Evolutionary conservation across 163 green algal species (phyloP), one percentile per base, ranked within the genome.

Genomic region (Picocystis sp.): DNA sequence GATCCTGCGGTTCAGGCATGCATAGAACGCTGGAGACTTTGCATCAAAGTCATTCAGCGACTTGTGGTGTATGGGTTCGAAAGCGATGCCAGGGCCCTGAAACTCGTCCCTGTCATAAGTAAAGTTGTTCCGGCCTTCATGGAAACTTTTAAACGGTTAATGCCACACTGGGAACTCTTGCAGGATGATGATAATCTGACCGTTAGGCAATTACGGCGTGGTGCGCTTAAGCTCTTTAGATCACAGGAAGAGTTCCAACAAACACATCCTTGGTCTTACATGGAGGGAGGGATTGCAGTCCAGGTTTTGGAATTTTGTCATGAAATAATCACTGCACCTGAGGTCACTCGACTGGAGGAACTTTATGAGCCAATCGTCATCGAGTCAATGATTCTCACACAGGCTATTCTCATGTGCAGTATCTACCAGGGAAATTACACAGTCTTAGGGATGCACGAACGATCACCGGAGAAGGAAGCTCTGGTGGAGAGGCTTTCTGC

Each of bases 21-120:
- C 17, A 80, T 82, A 58, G 80, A 94, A 63, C 68, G 80, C 22
- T 93, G 84, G 85, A 61, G 85, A 53, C 71, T 94, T 55, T 60
- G 78, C 60, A 71, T 92, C 38, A 94, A 93, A 72, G 67, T 69
- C 2, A 38, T 93, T 47, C 73, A 78, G 0, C 73, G 85, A 6
- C 77, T 94, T 64, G 52, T 93, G 22, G 35, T 92, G 14, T 78
- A 80, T 57, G 82, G 85, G 15, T 90, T 82, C 52, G 66, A 46
- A 5, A 71, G 59, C 13, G 85, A 94, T 49, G 73, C 71, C 19
- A 72, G 67, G 34, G 75, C 70, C 2, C 50, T 86, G 41, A 48
- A 81, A 58, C 55, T 65, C 1, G 73, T 86, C 15, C 41, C 47
- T 17, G 63, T 65, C 9, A 72, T 82, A n/a, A 3, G 21, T 3